Base-by-base conservation (phyloP, 2,329 filamentous ascomycete genomes). In the Pseudogymnoascus sp. region DNA sequence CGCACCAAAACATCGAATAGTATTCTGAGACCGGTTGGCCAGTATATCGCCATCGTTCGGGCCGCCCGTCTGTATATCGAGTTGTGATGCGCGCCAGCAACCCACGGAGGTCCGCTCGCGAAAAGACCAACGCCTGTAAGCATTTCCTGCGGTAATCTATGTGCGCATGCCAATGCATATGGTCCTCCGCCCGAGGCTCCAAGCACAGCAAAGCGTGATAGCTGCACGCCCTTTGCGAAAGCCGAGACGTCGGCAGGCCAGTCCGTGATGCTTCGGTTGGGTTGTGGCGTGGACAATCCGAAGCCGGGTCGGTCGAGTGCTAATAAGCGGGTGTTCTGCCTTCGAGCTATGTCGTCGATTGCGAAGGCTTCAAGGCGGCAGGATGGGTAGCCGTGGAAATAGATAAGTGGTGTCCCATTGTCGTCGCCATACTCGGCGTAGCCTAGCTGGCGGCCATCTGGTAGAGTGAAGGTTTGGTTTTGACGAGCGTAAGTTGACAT, bases 121-220 rank as follows among this genome's bases (percentile, higher is more conserved):
- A 63, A 31, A 14, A 63, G 40, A 3, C 53, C 62, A 14, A 61
- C 62, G 18, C 53, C 5, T 3, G 38, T 16, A 23, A 63, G 62
- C 38, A 16, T 44, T 14, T 62, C 59, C 16, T 76, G 73, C 14
- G 64, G 62, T 18, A 81, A 67, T 3, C 66, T 64, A 44, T 74
- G 71, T 11, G 78, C 74, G 66, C 79, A 82, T 21, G 79, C 79
- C 10, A 81, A 68, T 1, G 75, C 75, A 66, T 78, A 81, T 0
- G 79, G 77, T 1, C 77, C 77, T 18, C 80, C 80, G 6, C 79
- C 79, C 0, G 76, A 79, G 4, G 75, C 69, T 1, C 78, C 79
- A 5, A 81, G 65, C 21, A 82, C 70, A 14, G 74, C 73, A 68
- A 78, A 82, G 4, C 71, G 66, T 4, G 70, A 63, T 14, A 81